These are phyloP conservation scores for Dactylonectria estremocensis DNA, from an alignment of 2,329 filamentous ascomycete species.

Conservation along the genomic window DNA sequence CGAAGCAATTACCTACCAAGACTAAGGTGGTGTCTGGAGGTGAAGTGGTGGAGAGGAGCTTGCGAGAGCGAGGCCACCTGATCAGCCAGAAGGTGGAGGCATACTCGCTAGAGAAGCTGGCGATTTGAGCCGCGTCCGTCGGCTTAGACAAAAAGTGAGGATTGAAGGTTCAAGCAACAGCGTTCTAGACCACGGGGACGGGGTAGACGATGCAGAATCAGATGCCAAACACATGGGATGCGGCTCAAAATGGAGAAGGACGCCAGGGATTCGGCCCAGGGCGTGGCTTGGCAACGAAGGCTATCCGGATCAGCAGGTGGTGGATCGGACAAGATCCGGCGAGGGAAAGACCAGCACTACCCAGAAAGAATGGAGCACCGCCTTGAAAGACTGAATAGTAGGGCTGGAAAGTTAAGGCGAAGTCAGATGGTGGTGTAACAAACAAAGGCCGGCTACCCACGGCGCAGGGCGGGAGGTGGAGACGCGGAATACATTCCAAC, in stretches of 20 bases:
- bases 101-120: conserved; percentile 87
- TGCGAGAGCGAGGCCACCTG: conserved; percentile 82
- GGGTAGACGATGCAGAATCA: conserved; percentile 17
- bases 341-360: conserved; percentile 8
- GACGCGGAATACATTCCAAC: conserved; percentile 35
- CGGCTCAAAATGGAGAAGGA: conserved; percentile 28
- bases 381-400: not conserved
- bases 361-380: not conserved
- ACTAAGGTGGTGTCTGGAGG: conserved; percentile 78
- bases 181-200: not conserved
- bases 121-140: conserved; percentile 65
- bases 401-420: not conserved
- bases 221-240: conserved; percentile 19
- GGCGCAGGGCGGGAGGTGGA: conserved; percentile 34
- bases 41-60: conserved; percentile 78
- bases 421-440: conserved; percentile 11
- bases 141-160: conserved; percentile 20
- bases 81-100: conserved; percentile 84
- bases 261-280: conserved; percentile 13
- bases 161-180: conserved; percentile 5
- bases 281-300: conserved; percentile 16
- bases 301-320: conserved; percentile 18
- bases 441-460: conserved; percentile 44
- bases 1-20: conserved; percentile 63
- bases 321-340: conserved; percentile 11